Conservation (phyloP, 78 protist genomes). For the slime mould (Dictyostelium discoideum) region dicty_2.7 NC_007091.3:82501-83000, state of each 20-base stretch:
- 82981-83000: background rate
- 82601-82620: conserved; percentile 14
- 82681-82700: background rate
- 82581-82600: background rate
- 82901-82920: conserved; percentile 48
- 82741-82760: background rate
- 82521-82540: conserved; percentile 50
- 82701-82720: conserved; percentile 19
- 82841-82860: conserved; percentile 41
- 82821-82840: conserved; percentile 39
- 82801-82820: background rate
- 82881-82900: conserved; percentile 40
- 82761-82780: conserved; percentile 29
- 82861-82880: background rate
- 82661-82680: conserved; percentile 7
- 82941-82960: conserved; percentile 25
- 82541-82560: background rate
- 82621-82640: conserved; percentile 9
- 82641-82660: conserved; percentile 47
- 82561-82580: background rate
- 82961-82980: conserved; percentile 33
- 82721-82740: conserved; percentile 38
- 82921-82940: background rate
- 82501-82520: conserved; percentile 23
- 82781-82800: conserved; percentile 10